Base-by-base conservation (phyloP, 2,329 filamentous ascomycete species). In the Pyricularia pennisetigena region DNA sequence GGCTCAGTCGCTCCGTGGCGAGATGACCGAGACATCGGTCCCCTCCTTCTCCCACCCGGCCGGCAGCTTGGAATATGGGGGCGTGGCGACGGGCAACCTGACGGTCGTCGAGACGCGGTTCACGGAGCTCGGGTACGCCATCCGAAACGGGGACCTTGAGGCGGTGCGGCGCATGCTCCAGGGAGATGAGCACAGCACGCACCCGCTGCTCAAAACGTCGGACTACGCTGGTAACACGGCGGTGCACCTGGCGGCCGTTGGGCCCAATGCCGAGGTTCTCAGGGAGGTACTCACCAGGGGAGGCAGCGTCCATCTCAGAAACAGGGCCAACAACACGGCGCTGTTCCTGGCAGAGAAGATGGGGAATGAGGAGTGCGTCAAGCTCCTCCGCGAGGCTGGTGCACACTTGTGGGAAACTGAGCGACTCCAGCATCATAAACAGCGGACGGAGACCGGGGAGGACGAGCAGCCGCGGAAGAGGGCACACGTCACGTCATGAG, bases 191-290 rank as follows among this genome's bases (percentile, higher is more conserved):
- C 80, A 74, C 41, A 74, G 72, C 68, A 73, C 75, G 70, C 76
- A 85, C 69, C 86, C 85, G 78, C 82, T 95, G 24, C 82, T 95
- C 63, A 91, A 91, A 74, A 88, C 89, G 71, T 85, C 86, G 32
- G 92, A 95, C 78, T 94, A 94, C 75, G 90, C 90, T 24, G 91
- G 92, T 64, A 95, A 94, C 78, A 94, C 92, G 29, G 83, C 82
- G 4, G 78, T 86, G 54, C 86, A 88, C 73, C 81, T 88, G 2
- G 86, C 85, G 1, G 84, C 85, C 32, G 82, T 87, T 5, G 81
- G 82, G 1, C 82, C 85, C 23, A 81, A 83, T 69, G 77, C 80
- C 0, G 80, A 81, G n/a, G 82, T 90, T 32, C 78, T 90, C 72
- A 79, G 82, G 28, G 85, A 87, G 73, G 78, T 91, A 64, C 80